phyloP scores from a whole-genome alignment of 768 basidiomycete genomes.

The Xerocomus spinulosus region DNA sequence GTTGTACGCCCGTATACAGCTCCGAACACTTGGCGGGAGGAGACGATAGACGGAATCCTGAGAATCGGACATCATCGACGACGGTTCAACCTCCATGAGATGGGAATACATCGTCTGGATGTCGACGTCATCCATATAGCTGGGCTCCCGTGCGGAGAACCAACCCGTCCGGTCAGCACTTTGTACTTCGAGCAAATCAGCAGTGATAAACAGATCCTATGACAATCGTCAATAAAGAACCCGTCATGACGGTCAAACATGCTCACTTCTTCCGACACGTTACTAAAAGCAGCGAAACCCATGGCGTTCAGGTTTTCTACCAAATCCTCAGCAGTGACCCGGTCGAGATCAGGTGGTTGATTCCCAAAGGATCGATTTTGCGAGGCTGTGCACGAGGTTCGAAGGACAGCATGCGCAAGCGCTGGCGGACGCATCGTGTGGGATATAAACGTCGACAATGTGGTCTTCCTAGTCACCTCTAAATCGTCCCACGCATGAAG shows the following conservation, averaged over 20 bases:
- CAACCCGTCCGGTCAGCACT: slow-evolving; percentile 75
- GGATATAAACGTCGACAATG: slow-evolving; percentile 45
- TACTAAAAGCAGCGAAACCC: slow-evolving; percentile 69
- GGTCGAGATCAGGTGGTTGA: slow-evolving; percentile 60
- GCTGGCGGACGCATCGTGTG: slow-evolving; percentile 60
- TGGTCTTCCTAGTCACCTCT: slow-evolving; percentile 37
- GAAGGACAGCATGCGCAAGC: slow-evolving; percentile 21
- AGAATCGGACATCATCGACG: slow-evolving; percentile 63
- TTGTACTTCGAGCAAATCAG: slow-evolving; percentile 79
- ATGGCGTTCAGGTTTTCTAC: slow-evolving; percentile 78
- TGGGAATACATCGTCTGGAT: slow-evolving; percentile 77
- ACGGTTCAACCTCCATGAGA: slow-evolving; percentile 67
- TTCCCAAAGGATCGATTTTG: slow-evolving; percentile 27
- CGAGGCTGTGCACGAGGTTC: slow-evolving; percentile 11
- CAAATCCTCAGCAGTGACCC: slow-evolving; percentile 59
- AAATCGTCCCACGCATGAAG: slow-evolving; percentile 45
- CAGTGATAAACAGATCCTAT: slow-evolving; percentile 73
- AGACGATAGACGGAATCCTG: slow-evolving; percentile 71
- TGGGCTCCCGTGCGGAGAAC: slow-evolving; percentile 58
- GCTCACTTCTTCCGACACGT: slow-evolving; percentile 71
- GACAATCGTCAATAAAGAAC: slow-evolving; percentile 5
- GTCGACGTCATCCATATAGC: slow-evolving; percentile 57
- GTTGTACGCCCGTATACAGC: slow-evolving; percentile 70
- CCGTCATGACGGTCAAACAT: neutral
- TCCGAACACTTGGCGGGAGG: slow-evolving; percentile 70